Evolutionary conservation across 805 yeast species (phyloP).

Genomic region (Wickerhamiella kazuoi): DNA sequence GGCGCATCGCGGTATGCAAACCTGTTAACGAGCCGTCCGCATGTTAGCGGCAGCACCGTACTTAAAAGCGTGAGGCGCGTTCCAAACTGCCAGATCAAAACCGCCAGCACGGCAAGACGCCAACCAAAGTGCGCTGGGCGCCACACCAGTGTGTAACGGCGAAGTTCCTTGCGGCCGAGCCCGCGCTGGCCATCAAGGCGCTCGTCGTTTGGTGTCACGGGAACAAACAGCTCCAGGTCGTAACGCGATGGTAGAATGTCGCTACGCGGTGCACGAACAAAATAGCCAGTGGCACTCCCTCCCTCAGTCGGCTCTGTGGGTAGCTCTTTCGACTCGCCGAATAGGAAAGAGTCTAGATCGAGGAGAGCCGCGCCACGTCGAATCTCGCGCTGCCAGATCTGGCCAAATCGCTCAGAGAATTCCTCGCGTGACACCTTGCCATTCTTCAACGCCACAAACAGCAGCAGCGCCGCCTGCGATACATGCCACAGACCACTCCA

Average conservation of each 20-base stretch:
- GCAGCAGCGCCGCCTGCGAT: slow-evolving; percentile 7
- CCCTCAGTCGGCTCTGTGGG: slow-evolving; percentile 31
- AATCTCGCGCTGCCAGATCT: slow-evolving; percentile 15
- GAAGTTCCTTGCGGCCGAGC: slow-evolving; percentile 26
- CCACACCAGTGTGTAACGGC: slow-evolving; percentile 57
- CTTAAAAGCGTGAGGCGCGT: slow-evolving; percentile 1
- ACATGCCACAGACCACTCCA: slow-evolving; percentile 10
- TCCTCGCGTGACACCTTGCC: slow-evolving; percentile 43
- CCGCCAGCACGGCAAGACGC: slow-evolving; percentile 35
- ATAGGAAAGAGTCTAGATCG: slow-evolving; percentile 23
- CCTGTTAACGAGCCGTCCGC: slow-evolving; percentile 8
- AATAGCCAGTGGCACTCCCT: slow-evolving; percentile 60
- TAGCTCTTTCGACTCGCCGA: slow-evolving; percentile 19
- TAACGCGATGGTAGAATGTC: slow-evolving; percentile 56
- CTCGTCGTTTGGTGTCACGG: slow-evolving; percentile 66
- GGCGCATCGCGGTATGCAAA: neutral
- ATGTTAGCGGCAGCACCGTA: slow-evolving; percentile 8
- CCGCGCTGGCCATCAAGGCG: slow-evolving; percentile 28
- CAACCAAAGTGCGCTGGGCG: slow-evolving; percentile 60
- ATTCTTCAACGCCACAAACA: slow-evolving; percentile 30
- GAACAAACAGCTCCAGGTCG: slow-evolving; percentile 45
- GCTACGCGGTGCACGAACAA: slow-evolving; percentile 70
- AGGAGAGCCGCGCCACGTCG: slow-evolving; percentile 2
- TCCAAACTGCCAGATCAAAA: slow-evolving; percentile 23
- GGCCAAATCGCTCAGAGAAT: slow-evolving; percentile 25